Base-by-base conservation (phyloP, 257 asterid genomes). In the Striga asiatica region DNA sequence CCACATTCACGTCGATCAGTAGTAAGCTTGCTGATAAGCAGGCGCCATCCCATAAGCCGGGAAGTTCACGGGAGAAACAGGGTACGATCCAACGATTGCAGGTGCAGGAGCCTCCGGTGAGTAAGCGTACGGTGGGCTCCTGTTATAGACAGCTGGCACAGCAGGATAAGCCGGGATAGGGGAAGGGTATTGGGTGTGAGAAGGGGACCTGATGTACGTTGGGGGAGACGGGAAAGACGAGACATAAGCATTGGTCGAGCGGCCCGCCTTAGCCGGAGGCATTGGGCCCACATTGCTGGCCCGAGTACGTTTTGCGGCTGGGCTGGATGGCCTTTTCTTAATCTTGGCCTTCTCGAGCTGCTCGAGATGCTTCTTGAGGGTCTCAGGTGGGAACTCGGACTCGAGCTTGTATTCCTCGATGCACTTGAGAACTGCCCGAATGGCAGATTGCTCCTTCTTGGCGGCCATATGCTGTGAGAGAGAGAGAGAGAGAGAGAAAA, bases 251-350 rank as follows among this genome's bases (percentile, higher is more conserved):
- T 92, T 92, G 41, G 95, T 82, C 14, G 94, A 85, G 38, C 99
- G 99, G 0, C 94, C 99, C 0, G 99, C 99, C 78, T 92, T 92
- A 66, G 99, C 99, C 6, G 99, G 99, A 17, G 99, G 99, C 99
- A 92, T 88, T 41, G 93, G 97, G 17, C 97, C 97, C 0, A 88
- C 95, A 2, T 73, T 85, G 81, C 78, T 85, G 61, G 81, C 97
- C 23, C 99, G 85, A 4, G 99, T 92, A 56, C 99, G 72, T 60
- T 92, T 92, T 35, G 91, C 85, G 12, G 99, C 87, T 2, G 99
- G 95, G 71, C 83, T 82, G 2, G 78, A 76, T 5, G 97, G 94
- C 74, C 78, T 92, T 67, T 75, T 88, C 74, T 85, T 88, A 0
- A 61, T 74, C 76, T 85, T 92, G 48, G 69, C 71, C 78, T 71